phyloP scores from a whole-genome alignment of 2,329 filamentous ascomycete genomes.

The Massarina eburnea region DNA sequence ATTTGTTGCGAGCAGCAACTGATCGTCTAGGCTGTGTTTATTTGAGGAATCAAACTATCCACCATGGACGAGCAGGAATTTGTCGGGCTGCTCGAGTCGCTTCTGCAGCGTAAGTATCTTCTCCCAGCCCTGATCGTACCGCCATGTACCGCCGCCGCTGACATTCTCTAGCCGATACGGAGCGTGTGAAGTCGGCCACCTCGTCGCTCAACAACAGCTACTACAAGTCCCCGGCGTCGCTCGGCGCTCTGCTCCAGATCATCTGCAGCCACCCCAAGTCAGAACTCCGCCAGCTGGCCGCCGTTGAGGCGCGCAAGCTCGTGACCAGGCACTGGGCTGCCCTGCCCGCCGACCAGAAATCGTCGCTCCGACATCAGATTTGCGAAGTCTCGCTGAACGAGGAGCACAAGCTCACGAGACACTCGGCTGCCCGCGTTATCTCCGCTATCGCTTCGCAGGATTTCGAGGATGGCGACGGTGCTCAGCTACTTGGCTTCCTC shows the following conservation, averaged over 20 bases:
- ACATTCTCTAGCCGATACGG: constrained; percentile 68
- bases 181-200: constrained; percentile 80
- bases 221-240: constrained; percentile 81
- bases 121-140: constrained; percentile 1
- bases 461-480: constrained; percentile 83
- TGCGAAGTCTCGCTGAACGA: constrained; percentile 83
- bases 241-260: constrained; percentile 85
- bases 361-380: constrained; percentile 76
- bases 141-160: constrained; percentile 25
- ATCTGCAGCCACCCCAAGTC: constrained; percentile 73
- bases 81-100: constrained; percentile 81
- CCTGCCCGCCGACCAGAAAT: constrained; percentile 74
- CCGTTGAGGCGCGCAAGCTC: constrained; percentile 83
- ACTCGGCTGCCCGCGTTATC: constrained; percentile 85
- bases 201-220: constrained; percentile 89
- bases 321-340: constrained; percentile 83
- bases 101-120: constrained; percentile 74
- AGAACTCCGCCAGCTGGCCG: constrained; percentile 82
- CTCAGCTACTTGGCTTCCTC: constrained; percentile 75
- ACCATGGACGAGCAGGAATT: constrained; percentile 81
- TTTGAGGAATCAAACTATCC: neutral
- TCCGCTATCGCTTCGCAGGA: constrained; percentile 84
- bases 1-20: constrained; percentile 2
- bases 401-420: constrained; percentile 72
- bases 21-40: neutral